Evolutionary conservation across 495 filamentous ascomycete species (phyloP).

Genomic region (Tirmania nivea): DNA sequence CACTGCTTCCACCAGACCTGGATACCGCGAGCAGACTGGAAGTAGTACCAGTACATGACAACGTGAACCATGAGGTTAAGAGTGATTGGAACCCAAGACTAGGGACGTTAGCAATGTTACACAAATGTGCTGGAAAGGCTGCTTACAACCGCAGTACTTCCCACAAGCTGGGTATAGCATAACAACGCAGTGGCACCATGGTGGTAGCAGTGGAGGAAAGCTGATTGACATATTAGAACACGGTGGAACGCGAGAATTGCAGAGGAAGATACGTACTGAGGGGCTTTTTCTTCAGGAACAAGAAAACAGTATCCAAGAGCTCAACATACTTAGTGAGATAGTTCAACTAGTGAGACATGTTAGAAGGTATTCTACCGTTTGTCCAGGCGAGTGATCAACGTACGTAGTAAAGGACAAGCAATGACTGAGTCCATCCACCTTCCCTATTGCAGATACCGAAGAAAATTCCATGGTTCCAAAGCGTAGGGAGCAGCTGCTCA

Average conservation of each 20-base stretch:
- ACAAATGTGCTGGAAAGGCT: background rate
- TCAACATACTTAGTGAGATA: slow-evolving; percentile 72
- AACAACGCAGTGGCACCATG: slow-evolving; percentile 66
- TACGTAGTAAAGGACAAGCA: slow-evolving; percentile 65
- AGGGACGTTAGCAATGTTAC: background rate
- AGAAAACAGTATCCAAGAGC: slow-evolving; percentile 58
- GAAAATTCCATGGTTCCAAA: slow-evolving; percentile 47
- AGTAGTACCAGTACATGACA: slow-evolving; percentile 61
- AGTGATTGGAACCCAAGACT: slow-evolving; percentile 52
- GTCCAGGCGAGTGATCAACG: slow-evolving; percentile 5
- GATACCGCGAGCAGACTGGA: slow-evolving; percentile 63
- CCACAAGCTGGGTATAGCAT: slow-evolving; percentile 67
- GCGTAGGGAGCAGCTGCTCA: slow-evolving; percentile 48
- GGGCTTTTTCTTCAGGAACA: slow-evolving; percentile 75
- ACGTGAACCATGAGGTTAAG: slow-evolving; percentile 63
- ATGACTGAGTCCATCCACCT: slow-evolving; percentile 58
- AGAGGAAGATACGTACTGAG: slow-evolving; percentile 32
- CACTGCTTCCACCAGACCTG: slow-evolving; percentile 81
- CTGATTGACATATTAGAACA: slow-evolving; percentile 19
- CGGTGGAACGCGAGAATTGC: background rate
- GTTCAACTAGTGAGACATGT: slow-evolving; percentile 38
- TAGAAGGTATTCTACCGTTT: slow-evolving; percentile 12
- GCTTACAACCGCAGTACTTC: slow-evolving; percentile 42
- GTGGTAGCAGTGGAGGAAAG: slow-evolving; percentile 76
- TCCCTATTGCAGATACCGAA: slow-evolving; percentile 44